Evolutionary conservation across 768 basidiomycete species (phyloP), one percentile per base, ranked within the genome.

Genomic region (Tylopilus intermedius): DNA sequence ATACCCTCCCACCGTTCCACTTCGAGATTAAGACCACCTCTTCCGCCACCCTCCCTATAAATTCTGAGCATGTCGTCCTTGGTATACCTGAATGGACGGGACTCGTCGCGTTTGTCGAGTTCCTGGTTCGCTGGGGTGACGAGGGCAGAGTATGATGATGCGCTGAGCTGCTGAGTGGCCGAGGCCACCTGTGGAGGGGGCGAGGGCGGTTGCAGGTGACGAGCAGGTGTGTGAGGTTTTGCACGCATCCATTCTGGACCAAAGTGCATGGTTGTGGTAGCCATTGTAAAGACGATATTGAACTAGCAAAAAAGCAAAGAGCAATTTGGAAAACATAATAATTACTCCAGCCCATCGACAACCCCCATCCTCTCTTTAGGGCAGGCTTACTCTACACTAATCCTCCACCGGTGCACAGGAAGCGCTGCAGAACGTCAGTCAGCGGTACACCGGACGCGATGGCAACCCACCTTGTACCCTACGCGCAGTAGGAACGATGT

Each of bases 211-310:
- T 68, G 75, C 57, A 76, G 83, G 40, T 75, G 70, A 64, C 77
- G 81, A 56, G 77, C 65, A 42, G 78, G 68, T 43, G 77, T 69
- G 52, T 81, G 80, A 56, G 79, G 81, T 73, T 90, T 90, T 59
- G 83, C 79, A 63, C 90, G 83, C 90, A 92, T 91, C 90, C 90
- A 92, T 72, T 92, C 90, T 44, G 90, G 90, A 64, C 88, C 90
- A 76, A 92, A 92, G 69, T 91, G 90, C 82, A 92, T 87, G 10
- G 88, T 84, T 26, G 79, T 76, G 57, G 87, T 66, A 43, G 78
- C 67, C 78, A 78, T 71, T 74, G 49, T 55, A 53, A 45, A 41
- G 29, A 47, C 29, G 41, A 27, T 24, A 2, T 37, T 37, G 21
- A 39, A 49, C 40, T 29, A 41, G 35, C 48, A 33, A 43, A 15